These are phyloP conservation scores for Russula dissimulans DNA, from an alignment of 768 basidiomycete genomes.

Conservation along the genomic window DNA sequence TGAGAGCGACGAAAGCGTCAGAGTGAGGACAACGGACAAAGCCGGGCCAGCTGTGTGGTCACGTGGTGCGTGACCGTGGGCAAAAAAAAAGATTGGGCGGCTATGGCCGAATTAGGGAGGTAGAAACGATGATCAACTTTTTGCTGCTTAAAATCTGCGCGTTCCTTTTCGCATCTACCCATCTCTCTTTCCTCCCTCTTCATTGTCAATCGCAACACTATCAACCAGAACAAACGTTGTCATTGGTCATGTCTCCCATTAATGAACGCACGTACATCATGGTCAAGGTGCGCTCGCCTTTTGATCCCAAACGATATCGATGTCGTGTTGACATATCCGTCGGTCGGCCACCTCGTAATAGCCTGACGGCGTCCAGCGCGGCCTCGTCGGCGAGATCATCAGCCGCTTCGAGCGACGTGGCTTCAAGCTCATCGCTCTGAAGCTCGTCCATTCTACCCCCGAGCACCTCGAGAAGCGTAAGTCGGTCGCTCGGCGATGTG, in stretches of 20 bases:
- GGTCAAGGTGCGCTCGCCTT: constrained; percentile 71
- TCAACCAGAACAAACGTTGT: constrained; percentile 1
- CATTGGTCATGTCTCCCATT: constrained; percentile 46
- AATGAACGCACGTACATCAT: constrained; percentile 96
- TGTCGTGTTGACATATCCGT: constrained; percentile 2
- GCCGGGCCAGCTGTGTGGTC: not conserved
- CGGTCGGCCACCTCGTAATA: constrained; percentile 27
- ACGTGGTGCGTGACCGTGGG: not conserved
- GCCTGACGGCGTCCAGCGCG: constrained; percentile 99
- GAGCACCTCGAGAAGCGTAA: constrained; percentile 87
- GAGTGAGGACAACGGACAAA: not conserved
- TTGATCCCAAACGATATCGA: not conserved
- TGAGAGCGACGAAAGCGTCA: not conserved
- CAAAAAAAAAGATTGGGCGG: not conserved
- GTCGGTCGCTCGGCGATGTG: constrained; percentile 4
- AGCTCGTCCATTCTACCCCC: constrained; percentile 71
- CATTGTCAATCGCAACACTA: constrained; percentile 16
- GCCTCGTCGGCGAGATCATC: constrained; percentile 93
- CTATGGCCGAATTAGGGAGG: constrained; percentile 16
- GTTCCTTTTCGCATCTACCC: constrained; percentile 17
- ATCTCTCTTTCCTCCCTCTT: constrained; percentile 25
- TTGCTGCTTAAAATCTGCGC: constrained; percentile 26
- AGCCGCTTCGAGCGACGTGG: constrained; percentile 95
- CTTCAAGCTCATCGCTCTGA: constrained; percentile 93
- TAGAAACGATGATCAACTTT: constrained; percentile 14